A percentile compares a stretch with the other conserved stretches of the same genome.
phyloP scores from a whole-genome alignment of 2,329 filamentous ascomycete genomes.

The Gaeumannomyces sp. region DNA sequence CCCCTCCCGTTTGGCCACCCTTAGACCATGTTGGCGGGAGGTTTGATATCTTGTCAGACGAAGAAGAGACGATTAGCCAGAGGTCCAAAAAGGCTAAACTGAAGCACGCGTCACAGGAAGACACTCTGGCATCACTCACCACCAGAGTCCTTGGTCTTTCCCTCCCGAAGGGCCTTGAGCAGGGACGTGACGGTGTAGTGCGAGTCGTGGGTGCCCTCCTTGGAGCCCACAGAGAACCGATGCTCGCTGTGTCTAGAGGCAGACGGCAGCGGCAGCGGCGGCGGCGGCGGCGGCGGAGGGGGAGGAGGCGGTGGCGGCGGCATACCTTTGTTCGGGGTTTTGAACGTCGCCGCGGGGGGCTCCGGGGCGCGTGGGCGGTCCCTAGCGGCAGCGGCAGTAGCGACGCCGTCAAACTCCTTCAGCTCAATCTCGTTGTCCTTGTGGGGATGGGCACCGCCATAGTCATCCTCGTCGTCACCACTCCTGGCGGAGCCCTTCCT shows the following conservation, averaged over 20 bases:
- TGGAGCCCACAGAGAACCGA: background rate
- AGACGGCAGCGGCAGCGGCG: background rate
- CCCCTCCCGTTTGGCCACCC: background rate
- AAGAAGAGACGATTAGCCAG: background rate
- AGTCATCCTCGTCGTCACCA: background rate
- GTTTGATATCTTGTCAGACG: no score
- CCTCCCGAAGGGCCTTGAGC: conserved; percentile 2
- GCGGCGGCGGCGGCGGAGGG: no score
- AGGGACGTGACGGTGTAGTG: background rate
- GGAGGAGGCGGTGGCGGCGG: no score
- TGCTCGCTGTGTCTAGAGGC: background rate
- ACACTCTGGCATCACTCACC: background rate
- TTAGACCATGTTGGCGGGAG: background rate
- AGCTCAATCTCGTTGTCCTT: background rate
- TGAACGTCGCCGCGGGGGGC: background rate
- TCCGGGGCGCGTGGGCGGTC: no score
- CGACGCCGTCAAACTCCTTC: background rate
- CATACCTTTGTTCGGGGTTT: background rate
- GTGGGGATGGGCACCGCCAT: background rate
- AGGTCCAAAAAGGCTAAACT: background rate
- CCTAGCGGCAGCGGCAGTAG: background rate
- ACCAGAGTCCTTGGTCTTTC: conserved; percentile 1
- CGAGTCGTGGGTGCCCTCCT: background rate
- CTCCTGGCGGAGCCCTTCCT: conserved; percentile 4
- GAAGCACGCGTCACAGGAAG: background rate